Percentiles rank a stretch among this genome's conserved stretches.
Evolutionary conservation across 495 filamentous ascomycete species (phyloP).

Genomic region (Lasiosphaeria ovina): DNA sequence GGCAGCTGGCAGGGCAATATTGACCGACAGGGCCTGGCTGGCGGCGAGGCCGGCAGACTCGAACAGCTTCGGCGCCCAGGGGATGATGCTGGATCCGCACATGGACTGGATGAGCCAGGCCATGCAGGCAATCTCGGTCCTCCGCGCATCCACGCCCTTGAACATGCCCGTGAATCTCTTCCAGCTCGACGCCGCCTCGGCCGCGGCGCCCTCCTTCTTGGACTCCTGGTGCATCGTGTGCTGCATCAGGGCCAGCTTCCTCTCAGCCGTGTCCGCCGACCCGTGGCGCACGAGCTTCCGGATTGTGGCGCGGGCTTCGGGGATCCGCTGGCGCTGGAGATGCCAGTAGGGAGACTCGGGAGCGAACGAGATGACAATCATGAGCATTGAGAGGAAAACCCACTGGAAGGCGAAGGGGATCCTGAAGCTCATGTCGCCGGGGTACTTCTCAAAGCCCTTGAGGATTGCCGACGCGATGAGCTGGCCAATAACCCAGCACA

Average conservation of each 20-base stretch:
- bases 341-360: slow-evolving; percentile 81
- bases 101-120: slow-evolving; percentile 71
- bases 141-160: slow-evolving; percentile 61
- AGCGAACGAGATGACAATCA: slow-evolving; percentile 59
- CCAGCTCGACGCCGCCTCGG: not conserved
- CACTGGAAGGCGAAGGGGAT: slow-evolving; percentile 65
- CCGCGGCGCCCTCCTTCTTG: slow-evolving; percentile 37
- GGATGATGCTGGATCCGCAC: slow-evolving; percentile 66
- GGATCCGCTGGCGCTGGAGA: slow-evolving; percentile 56
- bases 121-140: slow-evolving; percentile 68
- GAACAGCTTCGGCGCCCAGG: slow-evolving; percentile 69
- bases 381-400: slow-evolving; percentile 64
- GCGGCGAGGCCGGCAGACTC: slow-evolving; percentile 62
- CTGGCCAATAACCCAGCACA: slow-evolving; percentile 69
- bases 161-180: slow-evolving; percentile 54
- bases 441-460: slow-evolving; percentile 47
- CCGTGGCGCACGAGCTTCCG: slow-evolving; percentile 53
- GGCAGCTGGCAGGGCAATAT: slow-evolving; percentile 41
- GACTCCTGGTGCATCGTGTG: slow-evolving; percentile 63
- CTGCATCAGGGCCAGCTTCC: slow-evolving; percentile 67
- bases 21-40: slow-evolving; percentile 47
- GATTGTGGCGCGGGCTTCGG: slow-evolving; percentile 45
- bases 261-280: slow-evolving; percentile 51
- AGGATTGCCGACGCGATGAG: slow-evolving; percentile 61
- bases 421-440: slow-evolving; percentile 58